These are phyloP conservation scores for Ophiocordyceps camponoti-saundersi DNA, from an alignment of 2,329 filamentous ascomycete species.

Conservation along the genomic window DNA sequence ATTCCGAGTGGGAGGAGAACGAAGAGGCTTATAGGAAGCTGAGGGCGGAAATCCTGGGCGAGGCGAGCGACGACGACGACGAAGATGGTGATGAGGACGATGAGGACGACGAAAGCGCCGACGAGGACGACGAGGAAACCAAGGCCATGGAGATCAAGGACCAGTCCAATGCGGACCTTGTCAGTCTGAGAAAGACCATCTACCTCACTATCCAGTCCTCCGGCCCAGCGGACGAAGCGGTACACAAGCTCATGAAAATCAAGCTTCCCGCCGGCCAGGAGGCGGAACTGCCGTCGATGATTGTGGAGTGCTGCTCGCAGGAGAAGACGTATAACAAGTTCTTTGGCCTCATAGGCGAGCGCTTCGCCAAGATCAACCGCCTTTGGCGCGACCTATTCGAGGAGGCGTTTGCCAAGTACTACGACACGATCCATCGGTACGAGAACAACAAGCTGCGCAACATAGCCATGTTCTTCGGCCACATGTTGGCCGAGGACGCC, in stretches of 20 bases:
- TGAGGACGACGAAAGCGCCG: constrained; percentile 50
- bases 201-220: constrained; percentile 97
- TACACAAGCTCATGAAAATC: constrained; percentile 93
- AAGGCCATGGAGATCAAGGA: constrained; percentile 92
- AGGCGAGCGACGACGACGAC: constrained; percentile 72
- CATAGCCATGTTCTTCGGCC: constrained; percentile 86
- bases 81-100: constrained; percentile 40
- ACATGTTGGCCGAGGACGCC: constrained; percentile 73
- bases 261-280: constrained; percentile 77
- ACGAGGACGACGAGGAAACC: constrained; percentile 60
- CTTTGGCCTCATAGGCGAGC: constrained; percentile 83
- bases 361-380: constrained; percentile 89
- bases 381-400: constrained; percentile 92
- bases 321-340: constrained; percentile 97
- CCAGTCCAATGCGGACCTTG: constrained; percentile 87
- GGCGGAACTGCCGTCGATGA: constrained; percentile 84
- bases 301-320: constrained; percentile 91
- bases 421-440: constrained; percentile 92
- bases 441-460: constrained; percentile 92
- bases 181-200: constrained; percentile 84
- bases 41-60: constrained; percentile 85
- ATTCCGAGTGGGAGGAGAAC: constrained; percentile 76
- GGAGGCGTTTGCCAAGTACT: constrained; percentile 78
- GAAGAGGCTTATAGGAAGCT: constrained; percentile 81
- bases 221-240: constrained; percentile 89